Conservation (phyloP, 78 protist genomes). For the slime mould (Dictyostelium discoideum) region dicty_2.7 NC_007088.5:5588001-5588500, state of each 20-base stretch:
- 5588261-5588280: not conserved
- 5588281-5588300: not conserved
- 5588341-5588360: not conserved
- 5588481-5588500: not conserved
- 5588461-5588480: not conserved
- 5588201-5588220: not conserved
- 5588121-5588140: not conserved
- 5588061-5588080: not conserved
- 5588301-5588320: not conserved
- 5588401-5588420: not conserved
- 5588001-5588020: no score
- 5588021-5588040: no score
- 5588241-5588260: not conserved
- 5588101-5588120: not conserved
- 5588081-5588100: slow-evolving; percentile 4
- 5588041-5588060: not conserved
- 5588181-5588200: not conserved
- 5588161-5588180: not conserved
- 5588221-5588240: not conserved
- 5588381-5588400: not conserved
- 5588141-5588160: not conserved
- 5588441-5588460: not conserved
- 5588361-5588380: not conserved
- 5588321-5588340: not conserved
- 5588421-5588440: not conserved